Conservation (phyloP, 768 basidiomycete genomes). For the Mrakia gelida region DNA sequence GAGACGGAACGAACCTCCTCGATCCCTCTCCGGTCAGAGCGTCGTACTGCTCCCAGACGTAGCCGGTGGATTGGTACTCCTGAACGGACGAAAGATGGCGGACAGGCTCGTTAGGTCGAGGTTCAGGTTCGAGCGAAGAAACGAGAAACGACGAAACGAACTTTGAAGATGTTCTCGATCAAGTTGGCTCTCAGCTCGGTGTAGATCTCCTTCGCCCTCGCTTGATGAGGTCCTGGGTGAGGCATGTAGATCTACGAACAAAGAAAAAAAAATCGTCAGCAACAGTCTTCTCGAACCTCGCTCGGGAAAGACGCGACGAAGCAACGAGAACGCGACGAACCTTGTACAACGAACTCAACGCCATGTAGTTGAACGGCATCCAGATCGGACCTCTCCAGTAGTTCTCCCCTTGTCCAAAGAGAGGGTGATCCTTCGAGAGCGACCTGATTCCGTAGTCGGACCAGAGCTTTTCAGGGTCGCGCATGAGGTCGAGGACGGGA, state of each 20-base stretch:
- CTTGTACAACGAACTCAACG: slow-evolving; percentile 70
- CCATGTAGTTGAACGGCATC: slow-evolving; percentile 96
- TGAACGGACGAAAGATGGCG: slow-evolving; percentile 40
- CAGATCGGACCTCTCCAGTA: slow-evolving; percentile 98
- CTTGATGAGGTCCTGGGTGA: slow-evolving; percentile 74
- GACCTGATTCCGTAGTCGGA: slow-evolving; percentile 84
- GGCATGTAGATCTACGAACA: slow-evolving; percentile 63
- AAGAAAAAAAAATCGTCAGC: not conserved
- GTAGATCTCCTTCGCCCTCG: slow-evolving; percentile 72
- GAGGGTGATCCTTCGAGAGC: slow-evolving; percentile 77
- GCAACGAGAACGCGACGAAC: too few relatives aligned
- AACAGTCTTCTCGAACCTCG: not conserved
- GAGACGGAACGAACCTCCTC: slow-evolving; percentile 63
- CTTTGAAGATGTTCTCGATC: slow-evolving; percentile 74
- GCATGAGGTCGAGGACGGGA: slow-evolving; percentile 72
- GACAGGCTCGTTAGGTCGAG: not conserved
- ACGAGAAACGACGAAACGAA: slow-evolving; percentile 35
- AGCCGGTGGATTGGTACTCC: slow-evolving; percentile 90
- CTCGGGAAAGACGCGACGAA: too few relatives aligned
- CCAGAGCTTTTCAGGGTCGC: slow-evolving; percentile 82
- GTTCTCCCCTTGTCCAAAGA: slow-evolving; percentile 87
- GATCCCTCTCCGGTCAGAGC: slow-evolving; percentile 73
- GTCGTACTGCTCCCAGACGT: slow-evolving; percentile 98
- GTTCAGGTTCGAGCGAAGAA: not conserved
- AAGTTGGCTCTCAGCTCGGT: slow-evolving; percentile 72